Conservation (phyloP, 106 monocot genomes). For the Dioscorea zingiberensis region DNA sequence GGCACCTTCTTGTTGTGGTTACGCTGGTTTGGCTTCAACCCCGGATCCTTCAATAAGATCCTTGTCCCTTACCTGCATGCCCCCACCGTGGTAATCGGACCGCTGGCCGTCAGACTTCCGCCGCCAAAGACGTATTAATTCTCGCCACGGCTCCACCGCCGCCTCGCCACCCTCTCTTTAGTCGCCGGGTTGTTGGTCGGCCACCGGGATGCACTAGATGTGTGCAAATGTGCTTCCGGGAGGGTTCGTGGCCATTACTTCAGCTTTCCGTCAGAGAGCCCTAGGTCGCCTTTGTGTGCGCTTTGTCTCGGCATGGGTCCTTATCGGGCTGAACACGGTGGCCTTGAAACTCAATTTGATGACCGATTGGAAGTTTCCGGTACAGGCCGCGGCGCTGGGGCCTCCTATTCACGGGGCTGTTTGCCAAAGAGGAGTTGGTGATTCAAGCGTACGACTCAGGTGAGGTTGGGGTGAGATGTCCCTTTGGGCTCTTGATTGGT, state of each 20-base stretch:
- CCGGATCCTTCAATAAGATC: constrained; percentile 45
- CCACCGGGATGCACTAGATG: constrained; percentile 41
- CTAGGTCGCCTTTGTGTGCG: constrained; percentile 38
- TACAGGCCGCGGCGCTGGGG: constrained; percentile 58
- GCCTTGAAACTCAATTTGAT: constrained; percentile 23
- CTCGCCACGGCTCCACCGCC: constrained; percentile 43
- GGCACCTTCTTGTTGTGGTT: constrained; percentile 53
- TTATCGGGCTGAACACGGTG: constrained; percentile 34
- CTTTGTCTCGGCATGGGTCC: constrained; percentile 33
- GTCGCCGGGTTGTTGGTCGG: constrained; percentile 25
- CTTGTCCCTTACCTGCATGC: constrained; percentile 28
- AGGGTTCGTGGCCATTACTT: constrained; percentile 40
- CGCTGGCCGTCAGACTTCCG: constrained; percentile 51
- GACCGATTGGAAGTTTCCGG: constrained; percentile 44
- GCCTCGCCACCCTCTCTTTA: constrained; percentile 53
- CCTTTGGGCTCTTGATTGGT: constrained; percentile 49
- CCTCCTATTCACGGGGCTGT: constrained; percentile 43
- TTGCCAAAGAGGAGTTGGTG: constrained; percentile 40
- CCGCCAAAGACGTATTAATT: no score
- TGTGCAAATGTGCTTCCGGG: constrained; percentile 46
- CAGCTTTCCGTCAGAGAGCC: constrained; percentile 41
- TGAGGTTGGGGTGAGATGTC: constrained; percentile 13
- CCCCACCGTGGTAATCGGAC: constrained; percentile 46
- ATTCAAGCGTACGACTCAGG: constrained; percentile 44
- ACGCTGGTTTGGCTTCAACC: constrained; percentile 52